Percentiles rank a stretch among this genome's conserved stretches.
phyloP scores from a whole-genome alignment of 148 eudicot species.

The Spergularia marina region DNA sequence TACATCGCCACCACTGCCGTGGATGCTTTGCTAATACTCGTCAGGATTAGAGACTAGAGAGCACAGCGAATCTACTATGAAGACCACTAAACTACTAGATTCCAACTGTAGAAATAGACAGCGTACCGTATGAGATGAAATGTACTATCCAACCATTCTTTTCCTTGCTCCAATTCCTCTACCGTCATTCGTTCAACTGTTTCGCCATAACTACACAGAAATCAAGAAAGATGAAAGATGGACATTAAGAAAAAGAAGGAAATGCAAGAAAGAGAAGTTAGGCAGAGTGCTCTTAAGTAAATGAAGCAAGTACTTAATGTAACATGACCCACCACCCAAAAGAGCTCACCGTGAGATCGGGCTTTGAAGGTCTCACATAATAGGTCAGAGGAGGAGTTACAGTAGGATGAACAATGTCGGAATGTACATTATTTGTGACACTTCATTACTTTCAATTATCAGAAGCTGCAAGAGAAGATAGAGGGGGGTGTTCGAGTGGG shows the following conservation, averaged over 20 bases:
- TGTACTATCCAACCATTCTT: slow-evolving; percentile 71
- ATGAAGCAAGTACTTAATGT: not conserved
- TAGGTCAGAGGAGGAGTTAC: too few species aligned
- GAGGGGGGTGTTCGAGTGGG: too few species aligned
- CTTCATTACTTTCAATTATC: too few species aligned
- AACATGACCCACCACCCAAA: slow-evolving; percentile 4
- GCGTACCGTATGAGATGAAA: slow-evolving; percentile 79
- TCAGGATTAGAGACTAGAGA: not conserved
- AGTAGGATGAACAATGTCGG: too few species aligned
- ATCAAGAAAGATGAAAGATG: slow-evolving; percentile 2
- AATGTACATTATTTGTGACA: too few species aligned
- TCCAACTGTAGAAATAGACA: slow-evolving; percentile 2
- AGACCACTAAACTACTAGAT: not conserved
- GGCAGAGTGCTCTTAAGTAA: not conserved
- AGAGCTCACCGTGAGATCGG: not conserved
- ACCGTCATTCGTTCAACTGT: slow-evolving; percentile 60
- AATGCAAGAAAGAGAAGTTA: not conserved
- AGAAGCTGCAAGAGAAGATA: too few species aligned
- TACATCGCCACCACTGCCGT: not conserved
- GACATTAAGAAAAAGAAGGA: not conserved
- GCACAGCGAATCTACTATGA: not conserved
- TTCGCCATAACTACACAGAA: slow-evolving; percentile 54
- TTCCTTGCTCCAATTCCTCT: slow-evolving; percentile 77
- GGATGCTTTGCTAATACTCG: not conserved
- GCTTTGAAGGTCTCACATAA: not conserved